Evolutionary conservation across 106 monocot species (phyloP).

Genomic region (Dioscorea dumetorum): DNA sequence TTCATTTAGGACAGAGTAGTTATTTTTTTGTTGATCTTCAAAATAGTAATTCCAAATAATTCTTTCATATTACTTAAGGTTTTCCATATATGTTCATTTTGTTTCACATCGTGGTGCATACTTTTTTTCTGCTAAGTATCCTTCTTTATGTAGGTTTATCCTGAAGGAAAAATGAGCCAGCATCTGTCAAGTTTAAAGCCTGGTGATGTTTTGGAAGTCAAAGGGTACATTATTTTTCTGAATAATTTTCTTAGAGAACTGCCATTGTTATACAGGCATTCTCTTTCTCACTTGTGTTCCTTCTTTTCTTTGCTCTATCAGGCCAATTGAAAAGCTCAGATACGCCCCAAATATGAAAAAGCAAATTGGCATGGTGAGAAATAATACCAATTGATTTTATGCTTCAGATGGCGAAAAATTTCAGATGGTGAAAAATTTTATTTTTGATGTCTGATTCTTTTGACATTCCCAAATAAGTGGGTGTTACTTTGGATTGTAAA

Average conservation of each 20-base stretch:
- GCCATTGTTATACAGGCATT: neutral
- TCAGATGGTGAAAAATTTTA: too few species aligned
- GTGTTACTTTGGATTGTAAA: too few species aligned
- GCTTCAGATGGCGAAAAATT: too few species aligned
- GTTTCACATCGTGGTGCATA: neutral
- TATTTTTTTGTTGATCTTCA: too few species aligned
- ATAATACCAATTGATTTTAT: neutral
- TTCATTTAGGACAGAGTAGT: too few species aligned
- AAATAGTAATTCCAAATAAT: too few species aligned
- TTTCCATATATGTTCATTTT: too few species aligned
- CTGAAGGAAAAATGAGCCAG: slow-evolving; percentile 99
- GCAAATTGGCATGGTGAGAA: slow-evolving; percentile 90
- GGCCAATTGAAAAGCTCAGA: slow-evolving; percentile 96
- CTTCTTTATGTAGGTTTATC: slow-evolving; percentile 61
- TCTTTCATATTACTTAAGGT: too few species aligned
- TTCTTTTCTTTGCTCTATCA: slow-evolving; percentile 13
- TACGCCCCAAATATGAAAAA: slow-evolving; percentile 98
- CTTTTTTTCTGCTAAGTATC: slow-evolving; percentile 1
- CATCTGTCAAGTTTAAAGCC: slow-evolving; percentile 74
- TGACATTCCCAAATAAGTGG: too few species aligned
- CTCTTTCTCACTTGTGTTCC: neutral
- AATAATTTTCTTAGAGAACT: neutral
- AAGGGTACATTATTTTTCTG: slow-evolving; percentile 49
- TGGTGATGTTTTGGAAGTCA: slow-evolving; percentile 89
- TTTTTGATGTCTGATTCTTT: too few species aligned